Evolutionary conservation across 139 green algal species (phyloP), one percentile per base, ranked within the genome.

Genomic region (Chlorella sp.): DNA sequence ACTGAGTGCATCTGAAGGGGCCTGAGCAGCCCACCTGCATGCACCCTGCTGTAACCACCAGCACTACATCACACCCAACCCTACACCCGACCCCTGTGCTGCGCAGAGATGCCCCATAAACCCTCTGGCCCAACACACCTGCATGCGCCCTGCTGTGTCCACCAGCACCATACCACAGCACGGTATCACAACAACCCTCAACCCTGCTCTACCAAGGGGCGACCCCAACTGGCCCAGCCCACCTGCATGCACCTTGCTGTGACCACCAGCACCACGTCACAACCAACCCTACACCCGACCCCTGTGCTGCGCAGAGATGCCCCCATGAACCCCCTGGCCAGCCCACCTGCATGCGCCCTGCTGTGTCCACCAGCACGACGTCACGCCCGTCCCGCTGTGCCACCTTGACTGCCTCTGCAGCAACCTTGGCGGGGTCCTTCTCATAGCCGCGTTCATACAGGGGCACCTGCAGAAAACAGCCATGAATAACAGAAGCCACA

Each of bases 361-460:
- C 95, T 2, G 95, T 99, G 84, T 99, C 95, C 27, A 99, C 90
- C 60, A 99, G 89, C 65, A 99, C 85, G 22, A 97, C 95, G 63
- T 99, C 93, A 20, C 74, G 70, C 20, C 89, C 82, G 50, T 88
- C 72, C 27, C 88, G 87, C 83, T 89, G 75, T 5, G 95, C 95
- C 49, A 92, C 83, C 64, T 87, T 88, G 59, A 95, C 78, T 0
- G 89, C 95, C 83, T 99, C 96, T 51, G 71, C 87, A 1, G 95
- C 95, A 94, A 77, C 80, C 73, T 86, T 86, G 49, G 93, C 94
- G 3, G 95, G 95, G 84, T 99, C 95, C 86, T 98, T 98, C 82
- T 99, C 95, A 75, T 99, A 99, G 14, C 95, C 95, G 2, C 91
- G 83, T 86, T 99, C 95, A 73, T 97, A 99, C 76, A 99, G 88